Evolutionary conservation across 495 filamentous ascomycete genomes (phyloP).

Genomic region (Trichoderma orchidacearum): DNA sequence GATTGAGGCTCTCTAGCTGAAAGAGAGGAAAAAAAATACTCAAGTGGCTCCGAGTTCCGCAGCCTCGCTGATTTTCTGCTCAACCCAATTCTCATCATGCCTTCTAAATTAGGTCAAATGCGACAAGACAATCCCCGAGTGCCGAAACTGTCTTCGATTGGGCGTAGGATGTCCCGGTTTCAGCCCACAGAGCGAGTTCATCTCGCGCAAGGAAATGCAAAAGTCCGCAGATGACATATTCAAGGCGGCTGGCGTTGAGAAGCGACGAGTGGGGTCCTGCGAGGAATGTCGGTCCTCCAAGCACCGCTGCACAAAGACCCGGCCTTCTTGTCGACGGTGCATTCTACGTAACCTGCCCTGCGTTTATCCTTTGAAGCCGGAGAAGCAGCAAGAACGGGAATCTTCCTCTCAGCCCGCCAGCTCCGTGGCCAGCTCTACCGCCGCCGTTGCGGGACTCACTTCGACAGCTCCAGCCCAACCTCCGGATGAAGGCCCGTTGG

Average conservation of each 20-base stretch:
- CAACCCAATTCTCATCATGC: not conserved
- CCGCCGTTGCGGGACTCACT: not conserved
- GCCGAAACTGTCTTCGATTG: not conserved
- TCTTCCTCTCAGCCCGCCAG: not conserved
- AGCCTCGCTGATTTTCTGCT: not conserved
- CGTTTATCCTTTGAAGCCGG: not conserved
- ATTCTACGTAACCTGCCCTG: not conserved
- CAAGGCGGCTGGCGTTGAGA: not conserved
- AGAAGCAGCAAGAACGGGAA: not conserved
- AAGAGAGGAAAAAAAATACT: not conserved
- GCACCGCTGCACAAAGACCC: not conserved
- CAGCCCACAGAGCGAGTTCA: not conserved
- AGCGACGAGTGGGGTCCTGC: not conserved
- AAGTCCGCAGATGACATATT: constrained; percentile 1
- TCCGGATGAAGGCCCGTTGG: not conserved
- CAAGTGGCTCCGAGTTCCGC: not conserved
- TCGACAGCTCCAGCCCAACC: not conserved
- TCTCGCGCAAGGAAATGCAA: constrained; percentile 1
- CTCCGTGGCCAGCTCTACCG: not conserved
- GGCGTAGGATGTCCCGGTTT: not conserved
- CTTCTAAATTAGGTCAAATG: not conserved
- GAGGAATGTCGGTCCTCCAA: not conserved
- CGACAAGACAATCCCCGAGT: not conserved
- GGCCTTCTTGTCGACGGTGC: not conserved
- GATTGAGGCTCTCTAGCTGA: not conserved